Base-by-base conservation (phyloP, 2,329 filamentous ascomycete genomes). In the Aspergillus novofumigatus region DNA sequence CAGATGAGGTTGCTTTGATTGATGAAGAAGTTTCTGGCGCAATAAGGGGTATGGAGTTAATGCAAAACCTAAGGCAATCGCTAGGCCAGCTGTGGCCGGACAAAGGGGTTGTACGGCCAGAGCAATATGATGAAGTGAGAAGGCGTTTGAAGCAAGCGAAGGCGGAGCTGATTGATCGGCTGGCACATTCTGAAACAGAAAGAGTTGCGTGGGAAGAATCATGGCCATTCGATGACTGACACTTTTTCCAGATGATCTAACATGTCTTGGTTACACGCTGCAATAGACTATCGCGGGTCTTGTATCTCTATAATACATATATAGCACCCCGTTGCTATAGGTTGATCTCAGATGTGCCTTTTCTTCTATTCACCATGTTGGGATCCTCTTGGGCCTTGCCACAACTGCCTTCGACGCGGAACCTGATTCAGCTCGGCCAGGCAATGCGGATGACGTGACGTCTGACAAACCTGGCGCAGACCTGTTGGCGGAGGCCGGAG, bases 211-310 rank as follows among this genome's bases (percentile, higher is more conserved):
- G 60, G 58, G 50, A 58, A 32, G 42, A 57, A 42, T 10, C 57
- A 55, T 62, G 59, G 72, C 77, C 55, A 83, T 79, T 9, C 23
- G 25, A 52, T 50, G 20, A 55, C 20, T 58, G 51, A 56, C 26
- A 8, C 4, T 1, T 0, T 28, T 28, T 8, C 26, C 25, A 26
- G 25, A 26, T 7, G 25, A 26, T 26, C 25, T 26, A 26, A 26
- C 26, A 28, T 28, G 8, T 28, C 38, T 42, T 6, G 11, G 17
- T n/a, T 42, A 42, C 38, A 42, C 1, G 14, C 11, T 42, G 14
- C n/a, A 42, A 7, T 42, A 42, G 17, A 42, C 11, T 42, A 42
- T 42, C 14, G 11, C 4, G 2, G 38, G 38, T 7, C 38, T 20
- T 42, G 14, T 42, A 42, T 14, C 38, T 20, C 8, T 42, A 1